Conservation (phyloP, 2,329 filamentous ascomycete genomes). For the Chaetomium strumarium region DNA sequence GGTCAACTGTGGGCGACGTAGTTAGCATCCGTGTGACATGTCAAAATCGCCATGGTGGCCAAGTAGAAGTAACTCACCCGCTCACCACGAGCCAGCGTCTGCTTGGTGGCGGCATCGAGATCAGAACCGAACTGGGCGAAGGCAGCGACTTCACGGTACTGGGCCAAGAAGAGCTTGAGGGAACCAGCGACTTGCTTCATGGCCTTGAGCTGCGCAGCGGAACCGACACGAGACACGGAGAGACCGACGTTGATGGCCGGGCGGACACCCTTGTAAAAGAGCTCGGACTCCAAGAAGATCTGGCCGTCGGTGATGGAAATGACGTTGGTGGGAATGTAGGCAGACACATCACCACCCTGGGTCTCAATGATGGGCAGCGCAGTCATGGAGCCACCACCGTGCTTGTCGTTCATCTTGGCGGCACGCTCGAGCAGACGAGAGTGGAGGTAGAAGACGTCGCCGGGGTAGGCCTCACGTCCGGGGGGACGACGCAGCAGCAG, state of each 20-base stretch:
- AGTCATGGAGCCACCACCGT: constrained; percentile 92
- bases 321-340: constrained; percentile 99
- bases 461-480: constrained; percentile 98
- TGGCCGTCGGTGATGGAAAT: constrained; percentile 99
- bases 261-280: constrained; percentile 99
- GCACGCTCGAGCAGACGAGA: constrained; percentile 98
- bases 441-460: constrained; percentile 99
- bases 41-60: not conserved
- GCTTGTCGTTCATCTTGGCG: constrained; percentile 97
- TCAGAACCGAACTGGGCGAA: constrained; percentile 99
- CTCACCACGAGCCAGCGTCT: constrained; percentile 96
- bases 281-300: constrained; percentile 98
- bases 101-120: constrained; percentile 97
- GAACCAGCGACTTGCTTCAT: constrained; percentile 99
- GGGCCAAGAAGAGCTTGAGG: constrained; percentile 99
- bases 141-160: constrained; percentile 99
- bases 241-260: constrained; percentile 99
- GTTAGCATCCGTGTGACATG: constrained; percentile 22
- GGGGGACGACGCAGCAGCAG: constrained; percentile 95
- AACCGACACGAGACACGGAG: constrained; percentile 99
- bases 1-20: constrained; percentile 54
- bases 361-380: constrained; percentile 98
- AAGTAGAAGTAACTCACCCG: constrained; percentile 58
- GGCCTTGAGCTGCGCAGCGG: constrained; percentile 98
- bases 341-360: constrained; percentile 99